Percentiles rank a stretch among this genome's conserved stretches.
Conservation (phyloP, 176 grass and related monocot species). For the Eremochloa ophiuroides region DNA sequence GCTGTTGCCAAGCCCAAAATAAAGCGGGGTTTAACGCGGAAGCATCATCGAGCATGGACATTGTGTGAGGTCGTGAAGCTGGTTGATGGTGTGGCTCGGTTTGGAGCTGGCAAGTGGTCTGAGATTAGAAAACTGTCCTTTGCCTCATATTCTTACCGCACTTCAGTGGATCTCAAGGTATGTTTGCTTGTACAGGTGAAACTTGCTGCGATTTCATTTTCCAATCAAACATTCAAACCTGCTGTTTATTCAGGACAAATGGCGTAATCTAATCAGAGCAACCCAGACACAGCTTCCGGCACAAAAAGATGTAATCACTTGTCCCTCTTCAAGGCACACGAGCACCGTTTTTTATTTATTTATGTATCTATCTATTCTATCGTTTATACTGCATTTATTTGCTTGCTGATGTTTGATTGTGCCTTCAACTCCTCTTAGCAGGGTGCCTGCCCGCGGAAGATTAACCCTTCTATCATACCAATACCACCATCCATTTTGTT, state of each 20-base stretch:
- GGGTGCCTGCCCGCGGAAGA: slow-evolving; percentile 62
- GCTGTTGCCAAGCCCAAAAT: slow-evolving; percentile 33
- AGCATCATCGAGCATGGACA: slow-evolving; percentile 97
- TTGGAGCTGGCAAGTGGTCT: slow-evolving; percentile 92
- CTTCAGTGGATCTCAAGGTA: slow-evolving; percentile 99
- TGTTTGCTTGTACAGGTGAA: neutral
- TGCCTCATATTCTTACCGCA: slow-evolving; percentile 88
- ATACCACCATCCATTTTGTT: slow-evolving; percentile 72
- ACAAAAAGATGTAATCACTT: slow-evolving; percentile 60
- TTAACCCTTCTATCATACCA: slow-evolving; percentile 57
- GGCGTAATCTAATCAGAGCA: slow-evolving; percentile 94
- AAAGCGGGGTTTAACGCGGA: slow-evolving; percentile 51
- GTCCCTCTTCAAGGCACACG: neutral
- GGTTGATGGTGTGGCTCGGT: slow-evolving; percentile 89
- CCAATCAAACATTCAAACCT: neutral
- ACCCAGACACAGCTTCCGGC: slow-evolving; percentile 54
- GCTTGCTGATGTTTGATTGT: neutral
- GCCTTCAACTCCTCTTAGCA: slow-evolving; percentile 12
- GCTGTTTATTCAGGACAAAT: slow-evolving; percentile 74
- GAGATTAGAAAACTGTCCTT: slow-evolving; percentile 87
- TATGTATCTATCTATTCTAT: neutral
- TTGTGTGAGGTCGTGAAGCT: slow-evolving; percentile 82
- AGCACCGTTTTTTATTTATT: neutral
- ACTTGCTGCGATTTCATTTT: neutral
- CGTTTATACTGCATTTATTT: neutral